These are phyloP conservation scores for Spathaspora passalidarum DNA, from an alignment of 805 yeast genomes.

Conservation along the genomic window DNA sequence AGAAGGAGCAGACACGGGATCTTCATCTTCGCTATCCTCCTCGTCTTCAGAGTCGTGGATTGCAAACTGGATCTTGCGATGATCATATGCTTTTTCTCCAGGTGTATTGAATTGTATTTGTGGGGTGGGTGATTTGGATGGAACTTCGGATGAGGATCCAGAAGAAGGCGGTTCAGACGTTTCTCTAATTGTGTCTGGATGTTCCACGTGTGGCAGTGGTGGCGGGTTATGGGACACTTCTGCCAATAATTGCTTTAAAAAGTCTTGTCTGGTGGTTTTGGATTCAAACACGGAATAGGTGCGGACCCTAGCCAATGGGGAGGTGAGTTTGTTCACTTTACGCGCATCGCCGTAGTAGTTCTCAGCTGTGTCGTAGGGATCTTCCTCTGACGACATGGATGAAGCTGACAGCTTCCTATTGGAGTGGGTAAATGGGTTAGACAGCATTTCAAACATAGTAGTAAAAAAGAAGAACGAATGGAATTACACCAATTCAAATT, in stretches of 20 bases:
- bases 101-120: not conserved
- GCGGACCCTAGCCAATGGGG: conserved; percentile 50
- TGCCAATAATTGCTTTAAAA: conserved; percentile 5
- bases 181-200: conserved; percentile 9
- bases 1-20: not conserved
- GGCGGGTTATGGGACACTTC: not conserved
- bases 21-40: not conserved
- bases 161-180: conserved; percentile 7
- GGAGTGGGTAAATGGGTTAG: conserved; percentile 7
- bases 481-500: too few species aligned
- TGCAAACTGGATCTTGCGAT: conserved; percentile 1
- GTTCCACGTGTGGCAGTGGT: conserved; percentile 2
- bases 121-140: conserved; percentile 6
- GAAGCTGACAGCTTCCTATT: conserved; percentile 26
- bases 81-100: not conserved
- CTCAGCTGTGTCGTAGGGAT: conserved; percentile 70
- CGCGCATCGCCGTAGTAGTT: conserved; percentile 63
- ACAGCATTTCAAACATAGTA: not conserved
- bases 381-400: conserved; percentile 45
- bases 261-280: conserved; percentile 8
- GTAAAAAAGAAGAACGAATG: not conserved
- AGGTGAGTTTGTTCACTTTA: conserved; percentile 25
- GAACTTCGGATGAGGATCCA: not conserved
- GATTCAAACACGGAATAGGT: conserved; percentile 49
- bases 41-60: not conserved